Evolutionary conservation across 768 basidiomycete genomes (phyloP), one percentile per base, ranked within the genome.

Genomic region (Naganishia vaughanmartiniae): DNA sequence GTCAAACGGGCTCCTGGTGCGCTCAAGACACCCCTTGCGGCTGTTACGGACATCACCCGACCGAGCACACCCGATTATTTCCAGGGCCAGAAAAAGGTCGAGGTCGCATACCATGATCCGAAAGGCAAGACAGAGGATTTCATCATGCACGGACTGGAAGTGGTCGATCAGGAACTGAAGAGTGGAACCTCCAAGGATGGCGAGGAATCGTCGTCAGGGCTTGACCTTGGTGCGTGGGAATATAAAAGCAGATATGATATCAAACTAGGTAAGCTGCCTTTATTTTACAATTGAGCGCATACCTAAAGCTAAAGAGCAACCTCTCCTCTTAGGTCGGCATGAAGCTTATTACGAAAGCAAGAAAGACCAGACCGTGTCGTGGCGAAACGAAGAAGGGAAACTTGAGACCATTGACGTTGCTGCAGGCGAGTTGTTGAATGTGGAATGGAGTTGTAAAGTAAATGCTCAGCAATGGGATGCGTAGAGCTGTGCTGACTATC

Each of bases 361-460:
- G 65, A 82, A 80, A 31, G 74, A 84, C 2, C 91, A 93, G 70
- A 83, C 81, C 1, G 76, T 96, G 34, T 76, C 2, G 56, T 70
- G 9, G 71, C 66, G 15, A 65, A 46, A 34, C 73, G 73, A 28
- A 79, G 80, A 2, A 83, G 80, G 10, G 73, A 84, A 15, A 81
- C 17, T 78, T 42, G 28, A n/a, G 6, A 26, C 68, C 11, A 54
- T 74, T 56, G 70, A 77, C 9, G 76, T 76, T n/a, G 65, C 48
- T 24, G 81, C 88, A 70, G 87, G 86, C 70, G 96, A 99, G 80
- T 83, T 89, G 33, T 77, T 99, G 73, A 88, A 90, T 73, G 87
- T 98, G 53, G 96, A 98, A 78, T 85, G 88, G 73, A 93, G 92
- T 48, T 84, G 88, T 79, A 99, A 97, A 87, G 93, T 92, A 74